These are phyloP conservation scores for Podila minutissima DNA, from an alignment of 192 early-diverging fungal genomes.

Conservation along the genomic window DNA sequence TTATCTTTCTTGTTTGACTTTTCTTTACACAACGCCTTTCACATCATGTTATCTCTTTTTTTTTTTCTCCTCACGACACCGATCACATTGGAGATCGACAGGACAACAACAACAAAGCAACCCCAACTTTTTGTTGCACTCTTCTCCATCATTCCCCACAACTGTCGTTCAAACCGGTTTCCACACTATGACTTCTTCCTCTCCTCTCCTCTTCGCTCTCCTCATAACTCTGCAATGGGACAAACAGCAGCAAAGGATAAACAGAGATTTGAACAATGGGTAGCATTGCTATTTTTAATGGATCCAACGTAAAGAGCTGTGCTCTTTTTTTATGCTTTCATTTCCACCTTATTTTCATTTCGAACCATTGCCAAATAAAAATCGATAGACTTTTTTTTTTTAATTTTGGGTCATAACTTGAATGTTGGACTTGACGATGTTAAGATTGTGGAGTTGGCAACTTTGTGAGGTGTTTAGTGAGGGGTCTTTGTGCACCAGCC, in stretches of 20 bases:
- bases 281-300: slow-evolving; percentile 6
- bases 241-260: not conserved
- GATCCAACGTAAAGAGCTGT: slow-evolving; percentile 1
- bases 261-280: not conserved
- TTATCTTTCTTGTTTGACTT: not conserved
- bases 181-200: not conserved
- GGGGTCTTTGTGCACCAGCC: too few relatives aligned
- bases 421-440: too few relatives aligned
- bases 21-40: not conserved
- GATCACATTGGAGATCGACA: not conserved
- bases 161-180: not conserved
- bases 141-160: not conserved
- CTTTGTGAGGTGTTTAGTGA: too few relatives aligned
- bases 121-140: not conserved
- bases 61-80: not conserved
- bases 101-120: not conserved
- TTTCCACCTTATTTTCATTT: not conserved
- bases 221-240: not conserved
- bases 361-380: not conserved
- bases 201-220: not conserved
- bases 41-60: not conserved
- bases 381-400: not conserved
- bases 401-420: too few relatives aligned
- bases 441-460: too few relatives aligned
- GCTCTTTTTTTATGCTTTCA: slow-evolving; percentile 7